phyloP scores from a whole-genome alignment of 2,329 filamentous ascomycete species.

The Cladobotryum protrusum region DNA sequence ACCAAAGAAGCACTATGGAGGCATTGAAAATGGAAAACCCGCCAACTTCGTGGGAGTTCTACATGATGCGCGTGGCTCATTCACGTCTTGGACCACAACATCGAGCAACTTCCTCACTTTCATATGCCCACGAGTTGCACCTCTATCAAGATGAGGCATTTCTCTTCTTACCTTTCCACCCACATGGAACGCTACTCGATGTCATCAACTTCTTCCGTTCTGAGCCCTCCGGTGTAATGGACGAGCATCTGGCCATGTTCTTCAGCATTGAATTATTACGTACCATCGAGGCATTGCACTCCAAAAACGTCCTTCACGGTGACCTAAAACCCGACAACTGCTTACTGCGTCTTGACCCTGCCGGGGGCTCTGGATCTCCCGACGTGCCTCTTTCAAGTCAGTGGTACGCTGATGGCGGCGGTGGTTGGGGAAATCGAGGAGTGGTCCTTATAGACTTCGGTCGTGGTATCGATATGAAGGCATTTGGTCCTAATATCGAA shows the following conservation, averaged over 20 bases:
- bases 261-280: conserved; percentile 87
- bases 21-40: conserved; percentile 94
- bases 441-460: conserved; percentile 91
- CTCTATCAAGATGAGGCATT: conserved; percentile 87
- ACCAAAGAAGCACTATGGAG: conserved; percentile 58
- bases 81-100: conserved; percentile 64
- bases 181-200: conserved; percentile 90
- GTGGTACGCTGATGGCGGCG: conserved; percentile 66
- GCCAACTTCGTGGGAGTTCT: conserved; percentile 88
- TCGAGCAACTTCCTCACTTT: conserved; percentile 69
- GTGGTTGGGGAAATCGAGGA: conserved; percentile 76
- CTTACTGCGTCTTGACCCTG: conserved; percentile 69
- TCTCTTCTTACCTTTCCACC: conserved; percentile 77
- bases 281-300: conserved; percentile 80
- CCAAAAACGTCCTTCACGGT: conserved; percentile 75
- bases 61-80: conserved; percentile 83
- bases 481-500: conserved; percentile 63
- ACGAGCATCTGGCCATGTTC: conserved; percentile 91
- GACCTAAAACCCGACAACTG: conserved; percentile 96
- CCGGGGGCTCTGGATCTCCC: conserved; percentile 20
- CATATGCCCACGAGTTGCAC: conserved; percentile 84
- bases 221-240: conserved; percentile 69
- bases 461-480: conserved; percentile 85
- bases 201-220: conserved; percentile 80
- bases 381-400: conserved; percentile 47